Evolutionary conservation across 2,329 filamentous ascomycete species (phyloP).

Genomic region (Phyllosticta capitalensis): DNA sequence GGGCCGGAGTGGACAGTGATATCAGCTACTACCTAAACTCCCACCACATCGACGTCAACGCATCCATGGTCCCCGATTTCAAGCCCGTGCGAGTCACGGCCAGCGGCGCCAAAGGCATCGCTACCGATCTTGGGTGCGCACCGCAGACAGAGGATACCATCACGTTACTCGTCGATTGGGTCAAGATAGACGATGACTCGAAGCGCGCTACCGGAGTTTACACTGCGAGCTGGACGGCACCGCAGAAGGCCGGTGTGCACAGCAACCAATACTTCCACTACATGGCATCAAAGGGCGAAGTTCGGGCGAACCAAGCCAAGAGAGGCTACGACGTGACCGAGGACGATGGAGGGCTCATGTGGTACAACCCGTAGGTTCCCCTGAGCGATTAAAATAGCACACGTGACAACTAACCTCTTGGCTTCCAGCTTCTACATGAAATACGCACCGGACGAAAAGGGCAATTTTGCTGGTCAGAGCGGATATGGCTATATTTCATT

Average conservation of each 20-base stretch:
- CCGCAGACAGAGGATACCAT: conserved; percentile 86
- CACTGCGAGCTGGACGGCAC: conserved; percentile 90
- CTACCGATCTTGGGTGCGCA: conserved; percentile 67
- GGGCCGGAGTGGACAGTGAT: conserved; percentile 85
- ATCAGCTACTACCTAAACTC: conserved; percentile 96
- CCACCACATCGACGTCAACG: conserved; percentile 87
- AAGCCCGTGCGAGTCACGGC: conserved; percentile 70
- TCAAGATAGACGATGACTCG: conserved; percentile 55
- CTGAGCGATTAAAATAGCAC: background rate
- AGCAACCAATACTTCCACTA: conserved; percentile 97
- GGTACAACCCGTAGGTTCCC: conserved; percentile 66
- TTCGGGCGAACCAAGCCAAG: conserved; percentile 87
- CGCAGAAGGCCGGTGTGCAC: conserved; percentile 87
- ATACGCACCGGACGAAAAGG: conserved; percentile 88
- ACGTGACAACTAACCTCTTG: background rate
- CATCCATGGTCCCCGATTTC: conserved; percentile 81
- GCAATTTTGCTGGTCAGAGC: conserved; percentile 83
- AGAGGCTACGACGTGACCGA: conserved; percentile 91
- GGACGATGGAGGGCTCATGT: conserved; percentile 61
- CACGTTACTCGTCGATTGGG: conserved; percentile 81
- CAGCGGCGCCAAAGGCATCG: conserved; percentile 67
- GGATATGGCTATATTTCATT: conserved; percentile 92
- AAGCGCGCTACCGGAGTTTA: conserved; percentile 81
- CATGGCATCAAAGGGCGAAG: conserved; percentile 73
- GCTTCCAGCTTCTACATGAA: conserved; percentile 69